Conservation (phyloP, 148 eudicot species). For the Euryodendron excelsum region DNA sequence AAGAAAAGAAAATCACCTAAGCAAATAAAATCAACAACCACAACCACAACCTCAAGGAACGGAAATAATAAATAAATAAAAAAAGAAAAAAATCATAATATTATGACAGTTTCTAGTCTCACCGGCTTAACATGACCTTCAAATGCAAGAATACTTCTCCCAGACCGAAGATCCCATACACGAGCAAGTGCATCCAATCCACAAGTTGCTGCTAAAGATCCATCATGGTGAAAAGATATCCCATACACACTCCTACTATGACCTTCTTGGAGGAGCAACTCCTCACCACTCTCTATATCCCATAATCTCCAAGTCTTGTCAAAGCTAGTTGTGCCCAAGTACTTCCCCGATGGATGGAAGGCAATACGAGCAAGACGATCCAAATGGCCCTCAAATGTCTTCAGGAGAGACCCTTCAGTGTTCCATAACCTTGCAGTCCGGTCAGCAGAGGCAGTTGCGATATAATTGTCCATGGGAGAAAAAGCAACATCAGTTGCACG, state of each 20-base stretch:
- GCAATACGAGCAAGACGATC: conserved; percentile 88
- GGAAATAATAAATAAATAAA: no score
- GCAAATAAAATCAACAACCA: neutral
- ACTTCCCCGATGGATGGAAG: conserved; percentile 90
- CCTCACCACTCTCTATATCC: conserved; percentile 81
- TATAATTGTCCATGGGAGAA: conserved; percentile 59
- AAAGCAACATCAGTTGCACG: conserved; percentile 80
- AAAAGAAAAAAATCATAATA: neutral
- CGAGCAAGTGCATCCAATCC: conserved; percentile 93
- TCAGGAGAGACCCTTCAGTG: conserved; percentile 54
- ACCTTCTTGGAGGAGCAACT: conserved; percentile 96
- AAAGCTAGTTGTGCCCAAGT: conserved; percentile 91
- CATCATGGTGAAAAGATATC: conserved; percentile 80
- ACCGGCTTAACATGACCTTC: conserved; percentile 96
- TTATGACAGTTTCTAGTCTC: conserved; percentile 20
- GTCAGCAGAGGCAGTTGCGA: conserved; percentile 95
- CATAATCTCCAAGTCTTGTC: conserved; percentile 98
- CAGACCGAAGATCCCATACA: conserved; percentile 93
- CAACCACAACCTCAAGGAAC: neutral
- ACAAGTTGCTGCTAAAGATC: conserved; percentile 85
- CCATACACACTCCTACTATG: conserved; percentile 94
- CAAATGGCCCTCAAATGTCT: conserved; percentile 78
- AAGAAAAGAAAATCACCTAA: conserved; percentile 1
- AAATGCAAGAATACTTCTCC: conserved; percentile 87
- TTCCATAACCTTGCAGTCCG: conserved; percentile 82